Evolutionary conservation across 345 rosid genomes (phyloP).

Genomic region (Mercurialis annua): DNA sequence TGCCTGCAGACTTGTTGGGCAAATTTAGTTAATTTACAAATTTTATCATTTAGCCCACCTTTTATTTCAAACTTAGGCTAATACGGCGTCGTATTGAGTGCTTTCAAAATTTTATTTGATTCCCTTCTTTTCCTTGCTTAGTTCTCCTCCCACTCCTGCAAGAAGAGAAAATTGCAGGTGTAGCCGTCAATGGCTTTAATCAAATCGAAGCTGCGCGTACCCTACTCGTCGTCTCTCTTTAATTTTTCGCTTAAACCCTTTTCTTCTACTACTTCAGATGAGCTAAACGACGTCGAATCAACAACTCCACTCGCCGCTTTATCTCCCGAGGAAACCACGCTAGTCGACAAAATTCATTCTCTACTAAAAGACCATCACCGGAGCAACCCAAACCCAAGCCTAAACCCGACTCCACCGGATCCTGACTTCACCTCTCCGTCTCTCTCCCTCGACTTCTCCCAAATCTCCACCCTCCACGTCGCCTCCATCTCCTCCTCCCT

Average conservation of each 20-base stretch:
- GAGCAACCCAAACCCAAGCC: no score
- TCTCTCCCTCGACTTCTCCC: constrained; percentile 66
- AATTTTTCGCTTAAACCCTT: constrained; percentile 21
- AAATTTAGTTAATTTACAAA: no score
- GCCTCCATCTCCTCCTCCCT: constrained; percentile 45
- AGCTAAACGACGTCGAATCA: constrained; percentile 13
- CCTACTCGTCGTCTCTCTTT: constrained; percentile 17
- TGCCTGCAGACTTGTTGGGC: not conserved
- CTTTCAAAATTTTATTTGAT: no score
- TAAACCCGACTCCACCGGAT: constrained; percentile 29
- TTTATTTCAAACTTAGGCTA: no score
- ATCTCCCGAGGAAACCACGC: constrained; percentile 45
- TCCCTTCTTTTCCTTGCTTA: no score
- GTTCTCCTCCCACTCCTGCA: no score
- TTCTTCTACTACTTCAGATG: constrained; percentile 21
- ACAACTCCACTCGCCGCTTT: constrained; percentile 18
- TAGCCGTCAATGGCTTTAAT: constrained; percentile 37
- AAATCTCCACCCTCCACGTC: no score
- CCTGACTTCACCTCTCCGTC: constrained; percentile 52
- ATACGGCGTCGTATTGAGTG: no score
- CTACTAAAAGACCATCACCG: constrained; percentile 78
- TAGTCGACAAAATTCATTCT: constrained; percentile 54
- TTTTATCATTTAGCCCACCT: no score
- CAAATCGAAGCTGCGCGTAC: constrained; percentile 31
- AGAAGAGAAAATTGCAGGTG: not conserved